Percentiles rank a stretch among this genome's conserved stretches.
phyloP scores from a whole-genome alignment of 2,329 filamentous ascomycete genomes.

The Volutella citrinella region DNA sequence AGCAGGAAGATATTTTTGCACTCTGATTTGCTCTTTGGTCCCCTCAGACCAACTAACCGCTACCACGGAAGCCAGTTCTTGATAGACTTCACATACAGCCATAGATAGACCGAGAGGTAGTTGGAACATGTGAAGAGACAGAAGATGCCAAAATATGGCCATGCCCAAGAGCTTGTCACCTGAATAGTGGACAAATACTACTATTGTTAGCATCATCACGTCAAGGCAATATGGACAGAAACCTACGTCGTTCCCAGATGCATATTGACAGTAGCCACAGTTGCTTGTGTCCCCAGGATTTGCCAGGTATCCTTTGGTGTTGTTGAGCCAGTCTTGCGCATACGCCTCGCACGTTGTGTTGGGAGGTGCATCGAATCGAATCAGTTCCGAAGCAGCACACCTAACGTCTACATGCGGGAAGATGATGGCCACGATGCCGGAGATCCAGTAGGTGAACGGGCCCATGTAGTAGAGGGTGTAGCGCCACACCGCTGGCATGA shows the following conservation, averaged over 20 bases:
- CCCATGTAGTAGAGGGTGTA: conserved; percentile 4
- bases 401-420: conserved; percentile 47
- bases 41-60: too few relatives aligned
- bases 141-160: too few relatives aligned
- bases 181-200: too few relatives aligned
- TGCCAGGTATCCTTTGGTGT: conserved; percentile 6
- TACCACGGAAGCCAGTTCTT: conserved; percentile 12
- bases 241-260: too few relatives aligned
- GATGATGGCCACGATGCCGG: conserved; percentile 61
- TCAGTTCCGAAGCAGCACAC: conserved; percentile 34
- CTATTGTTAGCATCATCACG: too few relatives aligned
- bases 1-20: too few relatives aligned
- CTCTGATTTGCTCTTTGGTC: too few relatives aligned
- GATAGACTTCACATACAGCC: conserved; percentile 8
- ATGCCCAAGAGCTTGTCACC: too few relatives aligned
- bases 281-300: conserved; percentile 6
- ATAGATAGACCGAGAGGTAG: conserved; percentile 7
- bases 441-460: conserved; percentile 35
- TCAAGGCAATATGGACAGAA: too few relatives aligned
- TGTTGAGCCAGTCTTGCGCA: conserved; percentile 1
- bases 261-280: too few relatives aligned
- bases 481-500: conserved; percentile 63
- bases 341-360: conserved; percentile 3
- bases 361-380: conserved; percentile 1
- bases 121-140: too few relatives aligned